These are phyloP conservation scores for Magnusiomyces sp. DNA, from an alignment of 1,139 yeast species.

Conservation along the genomic window DNA sequence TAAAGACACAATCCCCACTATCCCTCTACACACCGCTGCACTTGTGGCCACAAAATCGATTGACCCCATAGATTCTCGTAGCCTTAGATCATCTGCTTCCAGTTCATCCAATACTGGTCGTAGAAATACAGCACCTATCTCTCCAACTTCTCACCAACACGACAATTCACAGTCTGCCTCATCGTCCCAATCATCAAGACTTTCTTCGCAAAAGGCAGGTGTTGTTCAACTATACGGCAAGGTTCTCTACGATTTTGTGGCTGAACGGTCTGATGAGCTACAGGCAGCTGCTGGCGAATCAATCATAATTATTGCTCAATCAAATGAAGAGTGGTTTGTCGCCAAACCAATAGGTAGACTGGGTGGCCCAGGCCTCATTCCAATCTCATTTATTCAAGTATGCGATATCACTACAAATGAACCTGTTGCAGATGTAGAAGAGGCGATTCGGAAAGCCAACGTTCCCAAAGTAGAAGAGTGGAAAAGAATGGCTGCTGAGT, in stretches of 20 bases:
- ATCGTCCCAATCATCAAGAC: neutral
- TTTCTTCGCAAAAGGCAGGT: constrained; percentile 5
- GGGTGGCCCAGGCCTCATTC: constrained; percentile 96
- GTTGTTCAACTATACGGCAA: constrained; percentile 47
- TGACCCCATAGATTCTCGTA: neutral
- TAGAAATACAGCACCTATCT: neutral
- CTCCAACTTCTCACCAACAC: neutral
- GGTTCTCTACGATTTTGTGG: constrained; percentile 73
- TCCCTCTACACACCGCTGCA: constrained; percentile 21
- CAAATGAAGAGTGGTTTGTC: constrained; percentile 93
- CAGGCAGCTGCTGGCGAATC: constrained; percentile 81
- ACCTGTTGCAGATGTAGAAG: constrained; percentile 41
- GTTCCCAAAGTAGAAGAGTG: constrained; percentile 93
- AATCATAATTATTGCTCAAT: constrained; percentile 89
- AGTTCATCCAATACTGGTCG: neutral
- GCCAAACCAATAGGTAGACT: constrained; percentile 92
- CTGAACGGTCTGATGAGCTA: constrained; percentile 84
- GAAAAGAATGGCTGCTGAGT: constrained; percentile 85
- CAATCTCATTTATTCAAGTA: constrained; percentile 80
- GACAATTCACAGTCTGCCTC: neutral
- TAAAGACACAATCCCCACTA: constrained; percentile 37
- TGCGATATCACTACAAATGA: constrained; percentile 64
- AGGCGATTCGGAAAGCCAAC: constrained; percentile 52
- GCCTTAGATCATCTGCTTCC: neutral
- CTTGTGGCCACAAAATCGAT: neutral